phyloP scores from a whole-genome alignment of 177 flowering plant genomes.

The Telopea speciosissima region DNA sequence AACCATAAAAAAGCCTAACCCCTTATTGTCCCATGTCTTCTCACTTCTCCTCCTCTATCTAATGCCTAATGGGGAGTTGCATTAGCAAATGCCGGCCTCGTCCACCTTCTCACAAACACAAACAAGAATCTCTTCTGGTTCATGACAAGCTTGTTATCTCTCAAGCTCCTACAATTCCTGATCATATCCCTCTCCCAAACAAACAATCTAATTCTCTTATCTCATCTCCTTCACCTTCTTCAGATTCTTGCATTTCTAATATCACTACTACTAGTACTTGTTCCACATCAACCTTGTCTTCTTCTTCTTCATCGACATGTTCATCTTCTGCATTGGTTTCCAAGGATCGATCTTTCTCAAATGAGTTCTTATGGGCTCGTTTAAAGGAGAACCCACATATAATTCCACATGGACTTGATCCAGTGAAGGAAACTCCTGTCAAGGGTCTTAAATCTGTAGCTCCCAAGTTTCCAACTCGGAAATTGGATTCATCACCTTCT shows the following conservation, averaged over 20 bases:
- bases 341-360: slow-evolving; percentile 48
- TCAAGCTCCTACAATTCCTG: slow-evolving; percentile 21
- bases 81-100: slow-evolving; percentile 54
- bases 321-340: slow-evolving; percentile 22
- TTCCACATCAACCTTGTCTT: slow-evolving; percentile 2
- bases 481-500: background rate
- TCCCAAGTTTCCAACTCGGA: slow-evolving; percentile 6
- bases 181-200: slow-evolving; percentile 11
- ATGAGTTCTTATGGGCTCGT: slow-evolving; percentile 53
- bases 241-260: slow-evolving; percentile 19
- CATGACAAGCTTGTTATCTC: slow-evolving; percentile 58
- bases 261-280: slow-evolving; percentile 5
- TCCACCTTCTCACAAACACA: slow-evolving; percentile 10
- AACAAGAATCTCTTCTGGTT: slow-evolving; percentile 17
- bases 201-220: slow-evolving; percentile 12
- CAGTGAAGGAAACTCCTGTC: background rate
- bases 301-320: slow-evolving; percentile 13
- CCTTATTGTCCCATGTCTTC: background rate
- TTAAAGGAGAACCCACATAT: slow-evolving; percentile 58
- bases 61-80: slow-evolving; percentile 53
- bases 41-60: background rate
- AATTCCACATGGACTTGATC: slow-evolving; percentile 4
- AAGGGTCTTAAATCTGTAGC: too few species aligned
- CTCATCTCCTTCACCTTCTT: slow-evolving; percentile 30
- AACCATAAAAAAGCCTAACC: background rate